phyloP scores from a whole-genome alignment of 345 rosid genomes.

The Populus tremula region DNA sequence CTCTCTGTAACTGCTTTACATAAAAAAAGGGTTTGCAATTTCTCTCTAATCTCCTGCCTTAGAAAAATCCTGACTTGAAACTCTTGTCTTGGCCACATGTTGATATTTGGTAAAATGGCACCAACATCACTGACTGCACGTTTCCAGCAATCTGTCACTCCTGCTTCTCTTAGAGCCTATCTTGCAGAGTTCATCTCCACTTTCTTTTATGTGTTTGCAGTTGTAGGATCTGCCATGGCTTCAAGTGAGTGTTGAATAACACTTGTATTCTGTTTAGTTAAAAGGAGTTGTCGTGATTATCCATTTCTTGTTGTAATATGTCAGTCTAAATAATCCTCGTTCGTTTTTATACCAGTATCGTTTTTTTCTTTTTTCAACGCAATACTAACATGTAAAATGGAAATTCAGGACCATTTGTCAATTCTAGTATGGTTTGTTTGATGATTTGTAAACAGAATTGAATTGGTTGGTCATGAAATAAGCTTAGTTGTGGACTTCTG shows the following conservation, averaged over 20 bases:
- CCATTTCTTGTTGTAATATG: not conserved
- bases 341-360: not conserved
- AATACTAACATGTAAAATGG: not conserved
- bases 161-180: slow-evolving; percentile 58
- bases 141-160: slow-evolving; percentile 44
- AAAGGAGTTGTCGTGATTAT: not conserved
- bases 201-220: slow-evolving; percentile 75
- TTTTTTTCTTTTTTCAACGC: not conserved
- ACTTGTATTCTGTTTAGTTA: not conserved
- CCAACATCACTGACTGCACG: slow-evolving; percentile 40
- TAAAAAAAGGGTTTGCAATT: not conserved
- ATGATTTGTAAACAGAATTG: not conserved
- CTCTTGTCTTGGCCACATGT: not conserved
- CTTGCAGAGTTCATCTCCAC: slow-evolving; percentile 90
- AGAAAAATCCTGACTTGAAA: not conserved
- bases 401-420: not conserved
- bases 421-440: not conserved
- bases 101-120: slow-evolving; percentile 43
- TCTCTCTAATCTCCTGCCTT: not conserved
- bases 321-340: not conserved
- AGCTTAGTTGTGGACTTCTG: not conserved
- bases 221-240: slow-evolving; percentile 84
- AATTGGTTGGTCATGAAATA: not conserved
- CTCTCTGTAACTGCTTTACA: not conserved
- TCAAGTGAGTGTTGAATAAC: slow-evolving; percentile 42